Percentiles rank a stretch among this genome's conserved stretches.
Conservation (phyloP, 441 rosid genomes). For the Oxalis stricta region DNA sequence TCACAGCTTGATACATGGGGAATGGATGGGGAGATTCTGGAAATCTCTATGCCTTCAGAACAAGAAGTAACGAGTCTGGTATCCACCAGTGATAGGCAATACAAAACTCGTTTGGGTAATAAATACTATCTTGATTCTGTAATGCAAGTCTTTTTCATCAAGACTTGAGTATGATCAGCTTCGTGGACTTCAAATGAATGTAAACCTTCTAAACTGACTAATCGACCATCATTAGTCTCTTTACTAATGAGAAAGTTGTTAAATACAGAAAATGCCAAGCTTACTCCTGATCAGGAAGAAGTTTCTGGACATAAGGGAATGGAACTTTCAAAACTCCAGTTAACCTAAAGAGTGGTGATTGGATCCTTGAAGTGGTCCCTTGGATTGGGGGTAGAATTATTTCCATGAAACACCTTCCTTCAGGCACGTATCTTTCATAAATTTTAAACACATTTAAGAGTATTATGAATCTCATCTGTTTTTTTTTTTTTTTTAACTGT, state of each 20-base stretch:
- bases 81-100: conserved; percentile 33
- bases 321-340: conserved; percentile 52
- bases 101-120: conserved; percentile 47
- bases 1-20: conserved; percentile 78
- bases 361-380: conserved; percentile 70
- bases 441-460: no score
- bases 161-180: not conserved
- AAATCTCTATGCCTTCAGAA: conserved; percentile 52
- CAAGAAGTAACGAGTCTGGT: conserved; percentile 30
- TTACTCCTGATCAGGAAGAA: conserved; percentile 47
- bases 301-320: conserved; percentile 45
- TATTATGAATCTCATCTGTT: no score
- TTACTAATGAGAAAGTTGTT: conserved; percentile 8
- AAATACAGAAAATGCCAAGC: conserved; percentile 46
- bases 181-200: not conserved
- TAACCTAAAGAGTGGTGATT: conserved; percentile 57
- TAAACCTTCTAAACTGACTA: not conserved
- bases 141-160: no score
- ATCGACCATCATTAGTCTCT: not conserved
- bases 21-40: conserved; percentile 66
- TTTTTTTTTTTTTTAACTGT: not conserved
- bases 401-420: conserved; percentile 82
- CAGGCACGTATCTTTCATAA: conserved; percentile 64
- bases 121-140: no score
- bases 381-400: conserved; percentile 95